A percentile compares a stretch with the other conserved stretches of the same genome.
Evolutionary conservation across 2,329 filamentous ascomycete species (phyloP).

Genomic region (Ploettnerulaceae sp.): DNA sequence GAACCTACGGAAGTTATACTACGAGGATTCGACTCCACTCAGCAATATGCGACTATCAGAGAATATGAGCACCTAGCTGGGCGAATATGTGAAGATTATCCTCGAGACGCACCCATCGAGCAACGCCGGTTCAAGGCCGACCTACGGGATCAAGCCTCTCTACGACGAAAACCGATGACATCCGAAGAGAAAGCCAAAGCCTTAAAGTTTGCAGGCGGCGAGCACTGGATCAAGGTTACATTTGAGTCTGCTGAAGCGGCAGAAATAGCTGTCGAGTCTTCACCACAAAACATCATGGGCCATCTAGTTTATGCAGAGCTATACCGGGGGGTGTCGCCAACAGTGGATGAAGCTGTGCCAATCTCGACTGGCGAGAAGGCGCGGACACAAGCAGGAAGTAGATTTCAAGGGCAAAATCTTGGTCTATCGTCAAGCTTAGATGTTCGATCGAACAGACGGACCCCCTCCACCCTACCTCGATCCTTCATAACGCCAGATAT

Average conservation of each 20-base stretch:
- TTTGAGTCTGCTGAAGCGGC: slow-evolving; percentile 71
- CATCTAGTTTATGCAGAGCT: slow-evolving; percentile 66
- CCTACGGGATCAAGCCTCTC: slow-evolving; percentile 66
- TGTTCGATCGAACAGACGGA: slow-evolving; percentile 10
- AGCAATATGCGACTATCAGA: slow-evolving; percentile 82
- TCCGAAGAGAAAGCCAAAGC: slow-evolving; percentile 72
- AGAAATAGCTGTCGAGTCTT: slow-evolving; percentile 63
- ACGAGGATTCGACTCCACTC: slow-evolving; percentile 66
- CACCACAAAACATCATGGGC: slow-evolving; percentile 67
- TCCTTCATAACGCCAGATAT: slow-evolving; percentile 29
- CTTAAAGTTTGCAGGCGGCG: slow-evolving; percentile 74
- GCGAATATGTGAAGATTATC: slow-evolving; percentile 87
- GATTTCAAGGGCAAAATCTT: slow-evolving; percentile 12
- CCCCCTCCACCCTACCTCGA: slow-evolving; percentile 25
- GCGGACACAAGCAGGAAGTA: slow-evolving; percentile 10
- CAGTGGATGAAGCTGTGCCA: slow-evolving; percentile 59
- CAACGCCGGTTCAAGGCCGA: slow-evolving; percentile 68
- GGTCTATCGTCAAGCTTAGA: slow-evolving; percentile 15
- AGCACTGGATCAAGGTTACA: slow-evolving; percentile 88
- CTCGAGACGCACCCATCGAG: slow-evolving; percentile 71
- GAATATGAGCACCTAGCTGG: slow-evolving; percentile 86
- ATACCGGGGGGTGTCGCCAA: slow-evolving; percentile 60
- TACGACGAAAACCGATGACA: slow-evolving; percentile 60
- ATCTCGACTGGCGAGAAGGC: slow-evolving; percentile 7
- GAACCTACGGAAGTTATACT: slow-evolving; percentile 76